These are phyloP conservation scores for Diaporthe batatas DNA, from an alignment of 2,329 filamentous ascomycete species.

Conservation along the genomic window DNA sequence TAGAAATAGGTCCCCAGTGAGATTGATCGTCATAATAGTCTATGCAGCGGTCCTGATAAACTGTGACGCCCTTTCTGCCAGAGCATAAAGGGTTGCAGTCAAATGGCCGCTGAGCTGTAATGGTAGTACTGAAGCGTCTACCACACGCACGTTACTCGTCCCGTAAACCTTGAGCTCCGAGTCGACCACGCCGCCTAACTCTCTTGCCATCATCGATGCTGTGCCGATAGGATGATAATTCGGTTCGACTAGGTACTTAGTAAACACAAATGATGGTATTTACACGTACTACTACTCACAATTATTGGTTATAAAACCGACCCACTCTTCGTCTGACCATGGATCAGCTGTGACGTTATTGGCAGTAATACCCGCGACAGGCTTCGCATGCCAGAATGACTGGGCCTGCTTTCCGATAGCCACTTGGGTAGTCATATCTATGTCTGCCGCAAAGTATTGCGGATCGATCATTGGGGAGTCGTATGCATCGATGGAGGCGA, in stretches of 20 bases:
- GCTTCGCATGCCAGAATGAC: constrained; percentile 50
- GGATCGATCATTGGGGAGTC: constrained; percentile 55
- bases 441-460: constrained; percentile 52
- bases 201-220: constrained; percentile 41
- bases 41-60: neutral
- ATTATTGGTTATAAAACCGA: constrained; percentile 5
- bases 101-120: constrained; percentile 61
- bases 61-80: constrained; percentile 58
- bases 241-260: neutral
- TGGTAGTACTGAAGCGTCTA: constrained; percentile 62
- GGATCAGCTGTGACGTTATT: constrained; percentile 24
- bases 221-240: constrained; percentile 44
- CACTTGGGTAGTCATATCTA: constrained; percentile 51
- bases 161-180: constrained; percentile 60
- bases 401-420: constrained; percentile 49
- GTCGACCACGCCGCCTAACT: constrained; percentile 58
- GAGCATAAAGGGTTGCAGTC: constrained; percentile 64
- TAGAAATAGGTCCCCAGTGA: neutral
- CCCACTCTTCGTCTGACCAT: constrained; percentile 29
- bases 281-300: neutral
- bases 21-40: neutral
- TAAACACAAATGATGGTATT: neutral
- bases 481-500: constrained; percentile 53
- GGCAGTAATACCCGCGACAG: constrained; percentile 44
- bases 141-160: constrained; percentile 59